Base-by-base conservation (phyloP, 768 basidiomycete species). In the Trametes cingulata region DNA sequence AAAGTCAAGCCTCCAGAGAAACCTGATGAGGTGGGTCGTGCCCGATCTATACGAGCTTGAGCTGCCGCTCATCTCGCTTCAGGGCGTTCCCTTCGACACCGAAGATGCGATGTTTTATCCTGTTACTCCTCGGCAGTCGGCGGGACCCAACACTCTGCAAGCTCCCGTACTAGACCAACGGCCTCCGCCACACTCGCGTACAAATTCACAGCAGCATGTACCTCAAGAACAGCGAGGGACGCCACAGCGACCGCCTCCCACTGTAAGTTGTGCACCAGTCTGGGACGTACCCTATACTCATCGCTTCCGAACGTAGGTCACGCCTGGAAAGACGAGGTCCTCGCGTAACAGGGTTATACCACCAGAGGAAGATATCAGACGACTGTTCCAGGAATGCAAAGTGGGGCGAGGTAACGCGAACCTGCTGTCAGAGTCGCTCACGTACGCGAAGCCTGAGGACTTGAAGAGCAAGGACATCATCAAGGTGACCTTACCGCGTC, bases 101-200 rank as follows among this genome's bases (percentile, higher is more conserved):
- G 85, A 88, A 10, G 92, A 93, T 63, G 80, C 86, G 0, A 90
- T 93, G 86, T 88, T 92, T 67, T 86, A 83, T 63, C 89, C 90
- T 0, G 84, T 85, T 0, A 72, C 78, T 15, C 75, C 79, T 14
- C 56, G 73, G 12, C 63, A 60, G 41, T 60, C 66, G 1, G 47
- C 49, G 1, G 61, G 61, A 4, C 61, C 61, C 15, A 58, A 54
- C 20, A 40, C 61, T 3, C 33, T 63, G 14, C 56, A 58, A 19
- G 52, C 56, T n/a, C 52, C 61, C 3, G 20, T 57, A 10, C 13
- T 54, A 2, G 61, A 62, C 22, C 19, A 35, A 20, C 51, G 43
- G 6, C 36, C 36, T 8, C 49, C 24, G 35, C 56, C 56, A 5
- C 52, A 37, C 12, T 43, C 52, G 10, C 45, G 46, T 6, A 47